A percentile compares a stretch with the other conserved stretches of the same genome.
Conservation (phyloP, 768 basidiomycete genomes). For the Amanita rubescens region DNA sequence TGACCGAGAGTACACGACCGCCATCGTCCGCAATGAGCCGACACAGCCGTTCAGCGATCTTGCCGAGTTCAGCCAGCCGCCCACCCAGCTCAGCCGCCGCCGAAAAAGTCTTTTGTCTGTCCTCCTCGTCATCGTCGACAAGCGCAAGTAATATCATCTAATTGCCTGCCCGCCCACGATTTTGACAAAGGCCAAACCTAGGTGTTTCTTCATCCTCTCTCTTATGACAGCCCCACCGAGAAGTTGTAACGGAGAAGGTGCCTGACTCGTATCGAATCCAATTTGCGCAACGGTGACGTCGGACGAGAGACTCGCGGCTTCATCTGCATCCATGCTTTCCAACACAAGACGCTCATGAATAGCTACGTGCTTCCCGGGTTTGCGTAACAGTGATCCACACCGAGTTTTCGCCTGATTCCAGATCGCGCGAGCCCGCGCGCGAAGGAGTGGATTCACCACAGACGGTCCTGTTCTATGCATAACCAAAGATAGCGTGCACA, state of each 20-base stretch:
- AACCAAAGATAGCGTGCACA: constrained; percentile 52
- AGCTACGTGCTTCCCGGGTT: constrained; percentile 6
- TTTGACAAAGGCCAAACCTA: constrained; percentile 47
- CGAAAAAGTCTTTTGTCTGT: constrained; percentile 43
- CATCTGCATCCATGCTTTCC: constrained; percentile 41
- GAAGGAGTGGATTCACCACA: constrained; percentile 28
- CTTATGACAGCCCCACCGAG: constrained; percentile 46
- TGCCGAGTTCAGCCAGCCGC: constrained; percentile 42
- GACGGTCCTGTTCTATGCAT: constrained; percentile 26
- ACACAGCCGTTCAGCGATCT: constrained; percentile 51
- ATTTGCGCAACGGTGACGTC: constrained; percentile 6
- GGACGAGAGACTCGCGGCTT: constrained; percentile 38
- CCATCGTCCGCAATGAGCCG: constrained; percentile 24
- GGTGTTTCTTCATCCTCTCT: constrained; percentile 43
- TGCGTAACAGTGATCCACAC: constrained; percentile 1
- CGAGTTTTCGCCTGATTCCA: constrained; percentile 2
- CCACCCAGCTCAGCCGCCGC: constrained; percentile 63
- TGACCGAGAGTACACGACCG: constrained; percentile 22
- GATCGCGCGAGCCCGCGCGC: constrained; percentile 34
- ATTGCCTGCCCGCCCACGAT: constrained; percentile 24
- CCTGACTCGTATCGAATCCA: constrained; percentile 13
- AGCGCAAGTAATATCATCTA: constrained; percentile 25
- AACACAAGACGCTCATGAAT: constrained; percentile 51
- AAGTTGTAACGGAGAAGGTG: constrained; percentile 34
- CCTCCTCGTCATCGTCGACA: constrained; percentile 29